Evolutionary conservation across 352 stramenopile genomes (phyloP), one percentile per base, ranked within the genome.

Genomic region (Phytophthora syringae): DNA sequence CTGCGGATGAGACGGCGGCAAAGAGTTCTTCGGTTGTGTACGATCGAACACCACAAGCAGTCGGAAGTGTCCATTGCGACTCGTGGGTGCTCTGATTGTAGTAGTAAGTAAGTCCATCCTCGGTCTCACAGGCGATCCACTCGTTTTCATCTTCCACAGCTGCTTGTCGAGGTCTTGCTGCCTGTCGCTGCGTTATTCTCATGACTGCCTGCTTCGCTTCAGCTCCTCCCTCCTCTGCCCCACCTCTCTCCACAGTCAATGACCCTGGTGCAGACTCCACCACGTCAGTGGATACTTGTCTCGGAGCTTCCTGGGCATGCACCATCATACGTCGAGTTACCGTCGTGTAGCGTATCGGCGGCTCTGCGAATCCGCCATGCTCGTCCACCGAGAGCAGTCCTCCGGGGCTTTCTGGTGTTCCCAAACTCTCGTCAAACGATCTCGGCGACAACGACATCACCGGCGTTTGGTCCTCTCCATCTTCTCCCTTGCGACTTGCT

Each of bases 81-180:
- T 79, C 76, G 0, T 88, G 70, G 0, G 80, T 90, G 3, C 47
- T 51, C 0, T 68, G 51, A 27, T 92, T 94, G 70, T 91, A 94
- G 68, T 90, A 93, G 54, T 94, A 94, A 18, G 72, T 60, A 28
- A 82, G 60, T 5, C 83, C 83, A 10, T 73, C 70, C 39, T 91
- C 85, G 0, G 80, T 84, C 15, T 69, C 34, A 25, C 64, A 86
- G 4, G 61, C 15, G 16, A 84, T 28, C 80, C 80, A 89, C 9
- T 82, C 70, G 20, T 15, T 70, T 11, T 67, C 64, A 11, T 28
- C 44, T 53, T 72, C 51, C 3, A 22, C 13, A 5, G n/a, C 7
- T n/a, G 25, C 18, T 20, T 25, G 9, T 13, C 43, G 44, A 7
- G 51, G 3, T 44, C 40, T 51, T 2, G 16, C 4, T 12, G 44